These are phyloP conservation scores for Aaosphaeria arxii DNA, from an alignment of 2,329 filamentous ascomycete species.

Conservation along the genomic window DNA sequence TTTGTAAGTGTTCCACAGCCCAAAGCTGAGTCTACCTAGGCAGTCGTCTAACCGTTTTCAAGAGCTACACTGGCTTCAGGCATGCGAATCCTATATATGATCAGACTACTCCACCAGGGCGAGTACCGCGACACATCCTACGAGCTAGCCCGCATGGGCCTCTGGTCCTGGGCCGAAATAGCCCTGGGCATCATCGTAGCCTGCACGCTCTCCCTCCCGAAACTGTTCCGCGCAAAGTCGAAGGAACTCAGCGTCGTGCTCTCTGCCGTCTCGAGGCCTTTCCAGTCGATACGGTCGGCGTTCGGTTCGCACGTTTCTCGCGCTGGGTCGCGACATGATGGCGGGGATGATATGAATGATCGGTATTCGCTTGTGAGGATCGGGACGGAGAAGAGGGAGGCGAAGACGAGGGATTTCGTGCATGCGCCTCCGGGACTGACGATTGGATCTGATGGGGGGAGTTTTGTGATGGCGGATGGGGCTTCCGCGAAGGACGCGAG, in stretches of 20 bases:
- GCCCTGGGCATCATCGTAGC: slow-evolving; percentile 6
- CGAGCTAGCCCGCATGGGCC: slow-evolving; percentile 1
- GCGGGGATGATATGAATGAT: too few relatives aligned
- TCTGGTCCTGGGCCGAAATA: slow-evolving; percentile 5
- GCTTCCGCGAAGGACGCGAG: too few relatives aligned
- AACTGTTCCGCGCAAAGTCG: background rate
- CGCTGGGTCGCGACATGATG: too few relatives aligned
- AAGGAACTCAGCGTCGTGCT: background rate
- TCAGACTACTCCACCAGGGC: too few relatives aligned
- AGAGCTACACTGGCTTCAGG: background rate
- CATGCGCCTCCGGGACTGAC: too few relatives aligned
- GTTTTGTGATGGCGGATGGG: too few relatives aligned
- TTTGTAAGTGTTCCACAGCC: slow-evolving; percentile 3
- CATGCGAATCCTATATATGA: background rate
- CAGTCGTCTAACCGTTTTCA: background rate
- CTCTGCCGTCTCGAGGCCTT: background rate
- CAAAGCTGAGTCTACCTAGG: background rate
- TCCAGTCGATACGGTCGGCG: too few relatives aligned
- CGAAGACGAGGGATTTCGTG: too few relatives aligned
- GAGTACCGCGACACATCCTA: background rate
- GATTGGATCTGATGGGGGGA: too few relatives aligned
- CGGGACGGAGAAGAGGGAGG: too few relatives aligned
- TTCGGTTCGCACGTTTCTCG: too few relatives aligned
- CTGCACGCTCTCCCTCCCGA: slow-evolving; percentile 3
- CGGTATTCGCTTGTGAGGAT: too few relatives aligned